phyloP scores from a whole-genome alignment of 192 early-diverging fungal genomes.

The Gamsiella multidivaricata region DNA sequence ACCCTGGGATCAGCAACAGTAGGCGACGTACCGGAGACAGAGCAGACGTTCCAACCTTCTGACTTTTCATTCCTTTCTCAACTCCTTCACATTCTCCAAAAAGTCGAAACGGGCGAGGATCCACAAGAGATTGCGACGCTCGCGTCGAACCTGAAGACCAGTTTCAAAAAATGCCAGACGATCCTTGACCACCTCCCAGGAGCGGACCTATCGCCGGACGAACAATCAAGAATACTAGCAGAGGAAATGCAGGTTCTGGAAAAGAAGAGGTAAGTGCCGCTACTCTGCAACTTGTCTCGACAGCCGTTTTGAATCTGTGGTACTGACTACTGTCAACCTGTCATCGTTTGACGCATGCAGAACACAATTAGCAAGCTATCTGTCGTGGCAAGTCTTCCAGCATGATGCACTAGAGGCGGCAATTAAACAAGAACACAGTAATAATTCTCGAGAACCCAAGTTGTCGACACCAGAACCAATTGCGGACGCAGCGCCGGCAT shows the following conservation, averaged over 20 bases:
- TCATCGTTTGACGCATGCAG: conserved; percentile 5
- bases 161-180: conserved; percentile 53
- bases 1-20: background rate
- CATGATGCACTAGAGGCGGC: background rate
- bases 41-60: conserved; percentile 42
- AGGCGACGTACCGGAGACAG: conserved; percentile 11
- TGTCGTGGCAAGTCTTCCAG: conserved; percentile 37
- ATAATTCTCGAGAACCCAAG: background rate
- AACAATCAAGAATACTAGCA: conserved; percentile 32
- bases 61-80: conserved; percentile 56
- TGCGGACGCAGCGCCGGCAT: background rate
- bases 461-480: background rate
- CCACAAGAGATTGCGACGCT: conserved; percentile 41
- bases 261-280: conserved; percentile 31
- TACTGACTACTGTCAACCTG: background rate
- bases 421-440: background rate
- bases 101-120: conserved; percentile 46
- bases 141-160: conserved; percentile 41
- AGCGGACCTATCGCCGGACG: conserved; percentile 52
- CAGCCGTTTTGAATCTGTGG: background rate
- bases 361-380: conserved; percentile 26
- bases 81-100: conserved; percentile 36
- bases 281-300: background rate
- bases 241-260: conserved; percentile 40
- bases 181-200: conserved; percentile 57